These are phyloP conservation scores for Metahyphopichia silvanorum DNA, from an alignment of 805 yeast species.

Conservation along the genomic window DNA sequence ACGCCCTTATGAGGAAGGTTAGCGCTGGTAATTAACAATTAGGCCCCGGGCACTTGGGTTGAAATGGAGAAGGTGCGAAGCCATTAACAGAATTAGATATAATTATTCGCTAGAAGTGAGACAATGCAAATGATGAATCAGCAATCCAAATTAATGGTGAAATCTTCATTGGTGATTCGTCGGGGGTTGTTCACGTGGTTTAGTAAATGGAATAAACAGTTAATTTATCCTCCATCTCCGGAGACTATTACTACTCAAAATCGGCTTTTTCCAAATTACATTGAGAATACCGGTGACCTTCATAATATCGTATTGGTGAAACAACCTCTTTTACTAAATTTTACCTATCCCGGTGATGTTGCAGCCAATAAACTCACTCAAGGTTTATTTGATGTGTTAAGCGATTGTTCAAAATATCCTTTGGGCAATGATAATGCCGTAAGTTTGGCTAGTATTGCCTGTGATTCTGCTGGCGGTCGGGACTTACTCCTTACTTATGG, in stretches of 20 bases:
- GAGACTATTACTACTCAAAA: constrained; percentile 35
- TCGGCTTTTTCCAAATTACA: constrained; percentile 35
- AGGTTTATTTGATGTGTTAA: constrained; percentile 41
- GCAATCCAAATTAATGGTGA: no score
- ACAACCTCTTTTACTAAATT: constrained; percentile 67
- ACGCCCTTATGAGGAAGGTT: no score
- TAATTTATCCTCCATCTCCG: constrained; percentile 42
- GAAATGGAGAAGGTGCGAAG: no score
- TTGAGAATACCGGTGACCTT: constrained; percentile 58
- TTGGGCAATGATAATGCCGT: constrained; percentile 44
- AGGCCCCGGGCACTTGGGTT: no score
- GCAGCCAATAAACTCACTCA: constrained; percentile 61
- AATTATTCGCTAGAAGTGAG: no score
- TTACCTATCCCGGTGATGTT: constrained; percentile 65
- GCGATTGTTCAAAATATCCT: constrained; percentile 21
- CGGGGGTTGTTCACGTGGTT: no score
- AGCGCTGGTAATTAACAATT: no score
- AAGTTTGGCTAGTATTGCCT: constrained; percentile 67
- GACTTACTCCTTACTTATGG: constrained; percentile 57
- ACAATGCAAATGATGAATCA: no score
- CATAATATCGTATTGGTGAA: constrained; percentile 50
- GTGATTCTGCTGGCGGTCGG: constrained; percentile 62
- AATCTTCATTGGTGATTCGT: no score
- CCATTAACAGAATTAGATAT: no score
- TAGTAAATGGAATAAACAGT: constrained; percentile 1